Conservation (phyloP, 345 rosid genomes). For the Arabidopsis suecica region DNA sequence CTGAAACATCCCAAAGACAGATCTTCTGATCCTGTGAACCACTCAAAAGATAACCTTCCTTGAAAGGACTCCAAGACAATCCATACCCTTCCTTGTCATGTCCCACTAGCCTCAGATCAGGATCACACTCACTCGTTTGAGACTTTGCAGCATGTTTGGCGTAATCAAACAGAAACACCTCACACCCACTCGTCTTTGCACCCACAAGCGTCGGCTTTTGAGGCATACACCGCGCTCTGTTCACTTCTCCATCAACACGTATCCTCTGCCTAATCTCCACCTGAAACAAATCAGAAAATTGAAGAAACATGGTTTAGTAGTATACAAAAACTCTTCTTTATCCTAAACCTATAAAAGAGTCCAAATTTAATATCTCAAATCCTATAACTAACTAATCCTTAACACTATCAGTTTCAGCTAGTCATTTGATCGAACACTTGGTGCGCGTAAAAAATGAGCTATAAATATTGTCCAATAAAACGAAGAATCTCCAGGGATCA, state of each 20-base stretch:
- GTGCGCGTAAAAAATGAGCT: conserved; percentile 24
- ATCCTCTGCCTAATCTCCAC: conserved; percentile 80
- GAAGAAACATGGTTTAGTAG: background rate
- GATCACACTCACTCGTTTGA: conserved; percentile 59
- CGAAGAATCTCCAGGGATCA: background rate
- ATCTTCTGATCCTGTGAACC: conserved; percentile 87
- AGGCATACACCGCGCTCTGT: conserved; percentile 89
- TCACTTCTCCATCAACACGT: conserved; percentile 90
- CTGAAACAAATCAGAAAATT: conserved; percentile 42
- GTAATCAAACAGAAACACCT: conserved; percentile 79
- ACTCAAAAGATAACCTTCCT: conserved; percentile 84
- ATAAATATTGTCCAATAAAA: background rate
- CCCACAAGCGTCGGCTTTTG: conserved; percentile 74
- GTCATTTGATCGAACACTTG: conserved; percentile 49
- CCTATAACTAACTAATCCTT: background rate
- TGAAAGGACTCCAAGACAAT: conserved; percentile 86
- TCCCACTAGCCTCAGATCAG: conserved; percentile 85
- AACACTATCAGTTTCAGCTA: conserved; percentile 8
- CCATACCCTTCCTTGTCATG: conserved; percentile 95
- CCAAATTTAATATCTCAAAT: background rate
- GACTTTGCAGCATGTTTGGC: conserved; percentile 54
- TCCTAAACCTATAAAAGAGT: background rate
- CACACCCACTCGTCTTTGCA: conserved; percentile 82
- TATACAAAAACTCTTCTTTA: background rate
- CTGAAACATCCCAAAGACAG: conserved; percentile 89